Evolutionary conservation across 352 stramenopile genomes (phyloP).

Genomic region (Globisporangium recalcitrans): DNA sequence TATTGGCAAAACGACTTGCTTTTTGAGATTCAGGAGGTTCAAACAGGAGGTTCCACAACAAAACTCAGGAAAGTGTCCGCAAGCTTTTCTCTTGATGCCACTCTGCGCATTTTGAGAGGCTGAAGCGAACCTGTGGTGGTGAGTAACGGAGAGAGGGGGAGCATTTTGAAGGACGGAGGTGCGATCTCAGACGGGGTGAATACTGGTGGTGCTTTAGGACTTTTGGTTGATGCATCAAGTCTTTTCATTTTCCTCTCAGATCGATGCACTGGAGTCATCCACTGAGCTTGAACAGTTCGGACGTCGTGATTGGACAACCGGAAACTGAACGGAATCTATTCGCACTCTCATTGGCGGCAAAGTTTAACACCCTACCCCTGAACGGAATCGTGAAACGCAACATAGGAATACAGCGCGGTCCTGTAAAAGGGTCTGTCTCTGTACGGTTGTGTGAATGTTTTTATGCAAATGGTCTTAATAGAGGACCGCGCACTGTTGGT

Average conservation of each 20-base stretch:
- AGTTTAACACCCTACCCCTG: neutral
- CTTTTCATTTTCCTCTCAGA: neutral
- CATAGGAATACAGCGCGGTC: neutral
- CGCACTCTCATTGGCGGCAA: slow-evolving; percentile 18
- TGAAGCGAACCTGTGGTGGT: neutral
- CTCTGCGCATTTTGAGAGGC: neutral
- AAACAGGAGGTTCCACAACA: neutral
- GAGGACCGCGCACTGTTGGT: neutral
- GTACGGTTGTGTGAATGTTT: too few species aligned
- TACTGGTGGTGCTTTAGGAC: slow-evolving; percentile 31
- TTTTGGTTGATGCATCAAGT: slow-evolving; percentile 8
- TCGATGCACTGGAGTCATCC: slow-evolving; percentile 28
- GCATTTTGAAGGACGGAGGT: neutral
- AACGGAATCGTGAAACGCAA: neutral
- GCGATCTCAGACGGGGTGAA: slow-evolving; percentile 20
- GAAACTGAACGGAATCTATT: slow-evolving; percentile 27
- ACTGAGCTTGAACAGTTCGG: neutral
- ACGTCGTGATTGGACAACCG: too few species aligned
- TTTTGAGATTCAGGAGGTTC: too few species aligned
- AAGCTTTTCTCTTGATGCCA: neutral
- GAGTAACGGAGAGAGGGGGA: neutral
- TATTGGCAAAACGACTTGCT: too few species aligned
- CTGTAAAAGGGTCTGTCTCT: too few species aligned
- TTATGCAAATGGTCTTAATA: neutral
- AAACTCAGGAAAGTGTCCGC: neutral